These are phyloP conservation scores for Dendrobium nobile DNA, from an alignment of 106 monocot species.

Conservation along the genomic window DNA sequence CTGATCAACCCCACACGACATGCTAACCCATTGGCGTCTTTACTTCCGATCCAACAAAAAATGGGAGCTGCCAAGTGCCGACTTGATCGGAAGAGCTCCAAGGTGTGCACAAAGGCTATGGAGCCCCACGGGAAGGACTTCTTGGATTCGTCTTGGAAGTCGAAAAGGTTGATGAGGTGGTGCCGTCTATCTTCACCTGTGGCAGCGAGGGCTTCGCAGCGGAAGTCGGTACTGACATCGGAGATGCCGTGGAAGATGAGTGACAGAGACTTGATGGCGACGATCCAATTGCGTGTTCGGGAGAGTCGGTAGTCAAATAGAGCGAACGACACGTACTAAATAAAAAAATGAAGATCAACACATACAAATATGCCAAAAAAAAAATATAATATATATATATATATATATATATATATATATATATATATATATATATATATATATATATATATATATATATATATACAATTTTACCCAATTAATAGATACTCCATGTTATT, in stretches of 20 bases:
- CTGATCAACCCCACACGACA: too few species aligned
- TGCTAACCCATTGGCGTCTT: too few species aligned
- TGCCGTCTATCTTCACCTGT: slow-evolving; percentile 8
- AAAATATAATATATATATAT: too few species aligned
- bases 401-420: too few species aligned
- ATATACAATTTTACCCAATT: too few species aligned
- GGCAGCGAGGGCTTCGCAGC: slow-evolving; percentile 23
- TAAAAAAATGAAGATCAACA: too few species aligned
- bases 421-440: too few species aligned
- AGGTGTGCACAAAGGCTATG: slow-evolving; percentile 55
- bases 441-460: too few species aligned
- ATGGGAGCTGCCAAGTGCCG: too few species aligned
- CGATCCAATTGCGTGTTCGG: slow-evolving; percentile 48
- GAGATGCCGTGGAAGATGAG: slow-evolving; percentile 23
- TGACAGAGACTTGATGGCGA: slow-evolving; percentile 60
- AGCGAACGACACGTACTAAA: slow-evolving; percentile 5
- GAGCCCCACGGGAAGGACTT: slow-evolving; percentile 42
- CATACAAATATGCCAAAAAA: too few species aligned
- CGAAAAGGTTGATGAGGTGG: slow-evolving; percentile 43
- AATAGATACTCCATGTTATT: too few species aligned
- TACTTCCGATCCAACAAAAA: too few species aligned
- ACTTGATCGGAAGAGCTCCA: slow-evolving; percentile 29
- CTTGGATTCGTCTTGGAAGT: slow-evolving; percentile 25
- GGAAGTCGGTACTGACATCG: slow-evolving; percentile 33
- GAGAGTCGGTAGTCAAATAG: slow-evolving; percentile 45